A percentile compares a stretch with the other conserved stretches of the same genome.
phyloP scores from a whole-genome alignment of 371 early-diverging fungal species.

The Cladochytrium tenue region DNA sequence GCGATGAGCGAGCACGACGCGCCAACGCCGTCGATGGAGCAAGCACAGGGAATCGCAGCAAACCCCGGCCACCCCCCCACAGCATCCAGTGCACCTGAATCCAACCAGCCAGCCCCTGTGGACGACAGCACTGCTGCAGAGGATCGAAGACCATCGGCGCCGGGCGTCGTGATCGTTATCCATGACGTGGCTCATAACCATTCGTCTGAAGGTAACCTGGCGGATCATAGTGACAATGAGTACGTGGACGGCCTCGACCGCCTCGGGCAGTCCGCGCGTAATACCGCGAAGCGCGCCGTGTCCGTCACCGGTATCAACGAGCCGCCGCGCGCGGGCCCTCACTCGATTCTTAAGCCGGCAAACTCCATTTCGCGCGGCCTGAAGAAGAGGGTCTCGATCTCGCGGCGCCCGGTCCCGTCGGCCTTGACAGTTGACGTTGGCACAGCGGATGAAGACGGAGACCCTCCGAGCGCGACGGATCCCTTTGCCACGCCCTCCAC shows the following conservation, averaged over 20 bases:
- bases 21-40: neutral
- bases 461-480: neutral
- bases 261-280: neutral
- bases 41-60: neutral
- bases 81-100: neutral
- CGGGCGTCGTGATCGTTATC: too few species aligned
- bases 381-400: neutral
- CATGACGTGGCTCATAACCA: too few species aligned
- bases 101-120: too few species aligned
- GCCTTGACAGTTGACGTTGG: neutral
- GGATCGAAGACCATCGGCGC: too few species aligned
- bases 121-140: too few species aligned
- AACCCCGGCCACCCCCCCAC: neutral
- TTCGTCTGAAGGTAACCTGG: neutral
- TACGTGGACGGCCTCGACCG: neutral
- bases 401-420: neutral
- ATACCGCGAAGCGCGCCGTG: neutral
- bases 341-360: neutral
- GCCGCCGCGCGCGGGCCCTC: neutral
- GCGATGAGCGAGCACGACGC: neutral
- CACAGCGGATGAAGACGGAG: neutral
- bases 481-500: neutral
- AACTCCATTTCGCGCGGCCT: neutral
- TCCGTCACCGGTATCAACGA: neutral
- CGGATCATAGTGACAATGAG: neutral